phyloP scores from a whole-genome alignment of 306 rosid genomes.

The Sophora flavescens region DNA sequence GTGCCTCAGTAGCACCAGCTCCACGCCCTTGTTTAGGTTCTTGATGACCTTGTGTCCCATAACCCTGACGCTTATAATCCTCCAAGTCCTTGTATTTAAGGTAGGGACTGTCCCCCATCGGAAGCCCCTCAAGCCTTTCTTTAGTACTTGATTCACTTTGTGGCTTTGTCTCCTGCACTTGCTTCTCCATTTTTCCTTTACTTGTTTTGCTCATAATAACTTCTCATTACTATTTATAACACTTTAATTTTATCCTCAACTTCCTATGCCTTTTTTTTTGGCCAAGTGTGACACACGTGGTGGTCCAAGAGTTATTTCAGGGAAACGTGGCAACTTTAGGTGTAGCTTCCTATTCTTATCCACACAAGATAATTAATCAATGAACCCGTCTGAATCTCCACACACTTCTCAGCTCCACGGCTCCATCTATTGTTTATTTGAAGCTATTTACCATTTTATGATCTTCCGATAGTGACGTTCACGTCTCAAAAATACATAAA shows the following conservation, averaged over 20 bases:
- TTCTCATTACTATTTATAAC: not conserved
- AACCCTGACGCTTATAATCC: constrained; percentile 78
- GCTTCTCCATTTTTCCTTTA: constrained; percentile 47
- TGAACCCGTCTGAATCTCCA: not conserved
- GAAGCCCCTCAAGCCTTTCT: constrained; percentile 64
- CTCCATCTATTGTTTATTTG: not conserved
- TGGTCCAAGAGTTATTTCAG: not conserved
- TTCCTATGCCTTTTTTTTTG: not conserved
- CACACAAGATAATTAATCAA: constrained; percentile 8
- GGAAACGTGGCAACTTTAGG: constrained; percentile 25
- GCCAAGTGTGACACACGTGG: constrained; percentile 47
- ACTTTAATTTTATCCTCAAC: not conserved
- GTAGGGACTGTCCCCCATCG: constrained; percentile 77
- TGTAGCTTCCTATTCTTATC: not conserved
- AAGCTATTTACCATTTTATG: not conserved
- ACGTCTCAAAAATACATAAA: no score
- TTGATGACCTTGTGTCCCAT: constrained; percentile 81
- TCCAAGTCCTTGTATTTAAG: constrained; percentile 66
- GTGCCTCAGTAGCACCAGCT: constrained; percentile 79
- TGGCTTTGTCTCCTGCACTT: constrained; percentile 12
- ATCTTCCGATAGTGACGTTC: not conserved
- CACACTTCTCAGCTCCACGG: not conserved
- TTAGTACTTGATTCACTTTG: constrained; percentile 25
- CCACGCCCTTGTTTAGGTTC: constrained; percentile 73
- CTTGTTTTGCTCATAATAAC: not conserved